These are phyloP conservation scores for Vaccinium darrowii DNA, from an alignment of 148 eudicot species.

Conservation along the genomic window DNA sequence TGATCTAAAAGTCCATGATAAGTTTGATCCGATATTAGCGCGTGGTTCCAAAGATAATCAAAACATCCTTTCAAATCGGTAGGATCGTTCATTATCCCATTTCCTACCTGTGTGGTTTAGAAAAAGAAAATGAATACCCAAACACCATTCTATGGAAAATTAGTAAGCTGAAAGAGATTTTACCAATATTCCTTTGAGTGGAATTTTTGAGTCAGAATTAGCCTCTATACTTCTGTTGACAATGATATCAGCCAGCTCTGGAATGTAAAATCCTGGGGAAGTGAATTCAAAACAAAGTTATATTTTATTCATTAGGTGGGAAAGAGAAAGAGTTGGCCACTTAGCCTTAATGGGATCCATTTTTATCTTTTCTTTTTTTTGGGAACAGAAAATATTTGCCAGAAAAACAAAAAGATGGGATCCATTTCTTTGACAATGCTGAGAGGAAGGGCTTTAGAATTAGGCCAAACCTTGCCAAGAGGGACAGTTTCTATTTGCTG, in stretches of 20 bases:
- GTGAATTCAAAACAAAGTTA: background rate
- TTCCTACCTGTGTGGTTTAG: constrained; percentile 23
- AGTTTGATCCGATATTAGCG: constrained; percentile 27
- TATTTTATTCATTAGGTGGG: background rate
- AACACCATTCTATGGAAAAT: background rate
- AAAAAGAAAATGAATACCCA: background rate
- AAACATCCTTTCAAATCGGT: constrained; percentile 22
- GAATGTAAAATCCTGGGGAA: constrained; percentile 34
- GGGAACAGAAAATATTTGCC: too few relatives aligned
- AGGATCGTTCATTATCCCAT: constrained; percentile 26
- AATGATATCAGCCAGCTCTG: constrained; percentile 41
- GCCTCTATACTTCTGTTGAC: constrained; percentile 21
- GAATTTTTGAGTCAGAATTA: constrained; percentile 21
- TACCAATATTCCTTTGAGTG: constrained; percentile 28
- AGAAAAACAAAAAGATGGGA: too few relatives aligned
- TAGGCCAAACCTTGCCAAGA: too few relatives aligned
- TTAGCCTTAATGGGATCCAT: background rate
- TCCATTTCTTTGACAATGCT: too few relatives aligned
- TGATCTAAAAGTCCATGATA: constrained; percentile 17
- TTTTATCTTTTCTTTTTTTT: background rate
- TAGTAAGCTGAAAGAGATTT: background rate
- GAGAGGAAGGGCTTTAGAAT: too few relatives aligned
- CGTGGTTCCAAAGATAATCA: constrained; percentile 30
- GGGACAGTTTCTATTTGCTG: too few relatives aligned
- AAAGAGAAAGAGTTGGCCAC: background rate